Percentiles rank a stretch among this genome's conserved stretches.
Conservation (phyloP, 352 stramenopile species). For the Aphanomyces stellatus region DNA sequence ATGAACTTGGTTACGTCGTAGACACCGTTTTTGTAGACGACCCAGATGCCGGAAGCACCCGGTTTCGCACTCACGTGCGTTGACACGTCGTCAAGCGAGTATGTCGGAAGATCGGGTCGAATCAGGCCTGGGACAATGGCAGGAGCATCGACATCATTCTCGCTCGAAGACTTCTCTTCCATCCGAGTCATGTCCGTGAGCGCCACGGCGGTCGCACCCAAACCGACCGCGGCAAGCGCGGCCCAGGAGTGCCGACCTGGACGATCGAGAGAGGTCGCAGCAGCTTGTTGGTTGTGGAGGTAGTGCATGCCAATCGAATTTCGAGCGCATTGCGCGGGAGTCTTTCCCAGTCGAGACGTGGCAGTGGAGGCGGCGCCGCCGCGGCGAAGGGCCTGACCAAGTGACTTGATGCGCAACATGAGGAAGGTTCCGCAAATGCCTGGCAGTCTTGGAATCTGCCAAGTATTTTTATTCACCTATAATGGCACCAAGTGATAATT, state of each 20-base stretch:
- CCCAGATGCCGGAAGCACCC: conserved; percentile 86
- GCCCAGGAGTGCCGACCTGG: background rate
- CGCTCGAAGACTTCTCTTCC: background rate
- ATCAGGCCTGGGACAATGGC: conserved; percentile 25
- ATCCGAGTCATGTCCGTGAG: background rate
- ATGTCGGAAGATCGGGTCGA: conserved; percentile 45
- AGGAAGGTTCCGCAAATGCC: too few relatives aligned
- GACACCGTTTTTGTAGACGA: conserved; percentile 90
- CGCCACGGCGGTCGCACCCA: background rate
- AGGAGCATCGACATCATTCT: background rate
- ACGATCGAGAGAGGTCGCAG: background rate
- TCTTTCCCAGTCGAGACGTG: background rate
- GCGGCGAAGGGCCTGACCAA: background rate
- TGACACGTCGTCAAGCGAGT: conserved; percentile 58
- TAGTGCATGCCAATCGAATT: too few relatives aligned
- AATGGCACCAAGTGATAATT: too few relatives aligned
- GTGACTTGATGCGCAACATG: conserved; percentile 13
- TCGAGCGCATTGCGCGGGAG: too few relatives aligned
- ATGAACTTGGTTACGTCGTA: conserved; percentile 98
- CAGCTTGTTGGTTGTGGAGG: too few relatives aligned
- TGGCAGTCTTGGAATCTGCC: too few relatives aligned
- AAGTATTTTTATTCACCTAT: too few relatives aligned
- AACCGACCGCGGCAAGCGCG: background rate
- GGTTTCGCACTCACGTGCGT: conserved; percentile 59
- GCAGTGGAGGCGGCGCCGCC: background rate